These are phyloP conservation scores for Paraconiothyrium brasiliense DNA, from an alignment of 2,329 filamentous ascomycete genomes.

Conservation along the genomic window DNA sequence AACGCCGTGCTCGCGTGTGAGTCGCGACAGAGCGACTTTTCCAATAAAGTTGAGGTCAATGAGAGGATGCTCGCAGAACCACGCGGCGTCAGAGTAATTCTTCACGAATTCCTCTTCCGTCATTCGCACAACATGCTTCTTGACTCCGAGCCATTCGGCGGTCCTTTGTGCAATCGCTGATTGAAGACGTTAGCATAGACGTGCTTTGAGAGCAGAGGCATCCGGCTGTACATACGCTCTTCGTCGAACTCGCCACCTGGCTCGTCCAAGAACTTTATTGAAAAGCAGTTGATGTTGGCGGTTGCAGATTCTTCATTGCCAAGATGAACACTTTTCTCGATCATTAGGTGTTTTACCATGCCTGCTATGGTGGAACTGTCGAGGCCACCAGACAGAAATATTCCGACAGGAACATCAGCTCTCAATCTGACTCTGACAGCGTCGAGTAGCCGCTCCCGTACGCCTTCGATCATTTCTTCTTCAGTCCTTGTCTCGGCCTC, in stretches of 20 bases:
- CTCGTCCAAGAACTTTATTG: slow-evolving; percentile 59
- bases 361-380: slow-evolving; percentile 67
- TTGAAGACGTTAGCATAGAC: slow-evolving; percentile 54
- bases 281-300: slow-evolving; percentile 56
- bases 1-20: slow-evolving; percentile 57
- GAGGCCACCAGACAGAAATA: slow-evolving; percentile 67
- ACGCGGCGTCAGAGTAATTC: slow-evolving; percentile 56
- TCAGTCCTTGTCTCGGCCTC: slow-evolving; percentile 55
- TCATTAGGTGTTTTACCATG: slow-evolving; percentile 59
- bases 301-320: slow-evolving; percentile 52
- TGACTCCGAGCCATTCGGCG: slow-evolving; percentile 59
- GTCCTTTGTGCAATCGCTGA: slow-evolving; percentile 59
- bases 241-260: slow-evolving; percentile 52
- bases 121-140: slow-evolving; percentile 50
- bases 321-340: slow-evolving; percentile 55
- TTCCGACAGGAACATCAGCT: slow-evolving; percentile 66
- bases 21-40: slow-evolving; percentile 60
- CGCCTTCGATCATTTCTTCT: slow-evolving; percentile 62
- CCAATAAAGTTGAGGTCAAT: slow-evolving; percentile 63
- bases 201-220: background rate
- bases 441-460: slow-evolving; percentile 61
- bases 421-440: slow-evolving; percentile 62
- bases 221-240: slow-evolving; percentile 23
- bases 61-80: slow-evolving; percentile 57
- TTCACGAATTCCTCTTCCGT: slow-evolving; percentile 55